Base-by-base conservation (phyloP, 768 basidiomycete genomes). In the Leccinum imitatum region DNA sequence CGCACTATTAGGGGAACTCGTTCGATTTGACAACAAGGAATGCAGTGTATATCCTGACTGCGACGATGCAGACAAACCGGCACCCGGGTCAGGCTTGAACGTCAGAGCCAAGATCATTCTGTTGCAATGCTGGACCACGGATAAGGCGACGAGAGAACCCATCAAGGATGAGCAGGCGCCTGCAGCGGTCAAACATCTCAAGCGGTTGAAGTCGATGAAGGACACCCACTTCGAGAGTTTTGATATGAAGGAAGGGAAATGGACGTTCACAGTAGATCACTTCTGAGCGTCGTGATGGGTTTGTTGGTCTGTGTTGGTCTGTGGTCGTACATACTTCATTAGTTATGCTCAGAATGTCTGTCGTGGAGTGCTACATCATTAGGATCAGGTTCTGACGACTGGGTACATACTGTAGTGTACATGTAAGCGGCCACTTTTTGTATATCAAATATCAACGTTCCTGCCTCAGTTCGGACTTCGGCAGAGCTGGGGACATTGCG, bases 211-310 rank as follows among this genome's bases (percentile, higher is more conserved):
- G 79, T 82, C 79, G 56, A 93, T 95, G 83, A 87, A 87, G 71
- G 87, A 90, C 57, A 98, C 95, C 44, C 83, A 83, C 52, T 98
- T 95, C 67, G 87, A 91, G 71, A 77, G 76, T 68, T 98, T 91
- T 73, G 89, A 94, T 59, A 80, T 86, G 56, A 79, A 79, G 66
- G 85, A 87, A 67, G 97, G 97, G 54, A 87, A 84, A 74, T 98
- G 96, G 96, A 89, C 86, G 53, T 98, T 99, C 77, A 86, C 81
- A 31, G 97, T 98, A 62, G 87, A 94, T 70, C 93, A 96, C 77
- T 99, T 98, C 79, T 93, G 75, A 82, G 59, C 30, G 30, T n/a
- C 56, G 27, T 51, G 30, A 37, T 54, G 59, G 44, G 39, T 58
- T 57, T 10, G 21, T 58, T 8, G 10, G 30, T 56, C 50, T 50